A percentile compares a stretch with the other conserved stretches of the same genome.
These are phyloP conservation scores for Boletus subparvulus DNA, from an alignment of 768 basidiomycete species.

Conservation along the genomic window DNA sequence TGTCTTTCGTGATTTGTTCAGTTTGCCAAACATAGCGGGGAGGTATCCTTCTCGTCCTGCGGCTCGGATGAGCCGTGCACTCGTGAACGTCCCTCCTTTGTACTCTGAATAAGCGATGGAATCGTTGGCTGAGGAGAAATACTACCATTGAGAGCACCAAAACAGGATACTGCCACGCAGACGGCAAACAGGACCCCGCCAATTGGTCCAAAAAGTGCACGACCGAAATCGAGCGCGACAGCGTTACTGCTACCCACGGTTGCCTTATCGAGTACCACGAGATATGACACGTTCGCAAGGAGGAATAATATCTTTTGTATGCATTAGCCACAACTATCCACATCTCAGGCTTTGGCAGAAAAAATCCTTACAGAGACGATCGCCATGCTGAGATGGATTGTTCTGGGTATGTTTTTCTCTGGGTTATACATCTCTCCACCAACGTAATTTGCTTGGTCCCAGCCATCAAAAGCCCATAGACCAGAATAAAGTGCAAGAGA, in stretches of 20 bases:
- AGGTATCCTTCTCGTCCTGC: slow-evolving; percentile 88
- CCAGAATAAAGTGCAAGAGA: slow-evolving; percentile 95
- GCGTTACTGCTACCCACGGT: slow-evolving; percentile 81
- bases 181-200: slow-evolving; percentile 86
- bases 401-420: slow-evolving; percentile 82
- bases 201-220: slow-evolving; percentile 78
- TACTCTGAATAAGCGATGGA: slow-evolving; percentile 5
- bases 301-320: slow-evolving; percentile 65
- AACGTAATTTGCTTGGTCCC: slow-evolving; percentile 92
- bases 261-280: slow-evolving; percentile 83
- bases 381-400: slow-evolving; percentile 88
- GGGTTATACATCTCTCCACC: slow-evolving; percentile 85
- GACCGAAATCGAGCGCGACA: slow-evolving; percentile 90
- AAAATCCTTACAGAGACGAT: slow-evolving; percentile 61
- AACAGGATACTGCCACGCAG: slow-evolving; percentile 92
- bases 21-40: slow-evolving; percentile 76
- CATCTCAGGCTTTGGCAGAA: not conserved
- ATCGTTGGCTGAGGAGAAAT: slow-evolving; percentile 4
- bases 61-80: slow-evolving; percentile 83
- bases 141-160: slow-evolving; percentile 88
- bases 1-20: slow-evolving; percentile 74
- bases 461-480: slow-evolving; percentile 94
- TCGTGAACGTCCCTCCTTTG: slow-evolving; percentile 68
- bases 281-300: slow-evolving; percentile 85
- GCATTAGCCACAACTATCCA: slow-evolving; percentile 1